Conservation (phyloP, 805 yeast genomes). For the Kazachstania kunashirensis region DNA sequence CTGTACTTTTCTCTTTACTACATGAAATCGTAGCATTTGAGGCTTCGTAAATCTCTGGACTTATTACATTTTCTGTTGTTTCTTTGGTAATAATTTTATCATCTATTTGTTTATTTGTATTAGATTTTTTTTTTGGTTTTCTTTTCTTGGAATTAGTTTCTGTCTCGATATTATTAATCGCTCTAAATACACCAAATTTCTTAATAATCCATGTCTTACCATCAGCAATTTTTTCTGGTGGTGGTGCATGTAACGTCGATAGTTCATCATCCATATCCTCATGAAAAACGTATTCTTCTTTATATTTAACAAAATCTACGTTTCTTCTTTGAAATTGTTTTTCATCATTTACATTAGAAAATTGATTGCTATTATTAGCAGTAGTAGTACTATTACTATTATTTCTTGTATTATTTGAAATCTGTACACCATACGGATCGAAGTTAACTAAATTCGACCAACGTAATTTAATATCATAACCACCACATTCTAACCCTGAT, state of each 20-base stretch:
- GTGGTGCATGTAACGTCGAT: slow-evolving; percentile 36
- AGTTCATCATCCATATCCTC: slow-evolving; percentile 75
- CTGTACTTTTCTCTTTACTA: too few relatives aligned
- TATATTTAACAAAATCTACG: slow-evolving; percentile 66
- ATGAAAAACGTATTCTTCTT: slow-evolving; percentile 65
- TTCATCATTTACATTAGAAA: slow-evolving; percentile 20
- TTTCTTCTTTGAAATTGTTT: slow-evolving; percentile 60
- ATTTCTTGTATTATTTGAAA: slow-evolving; percentile 3
- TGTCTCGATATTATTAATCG: background rate
- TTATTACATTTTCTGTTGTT: background rate
- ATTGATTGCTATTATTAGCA: background rate
- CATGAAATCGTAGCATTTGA: too few relatives aligned
- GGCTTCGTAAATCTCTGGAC: slow-evolving; percentile 1
- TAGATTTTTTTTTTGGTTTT: too few relatives aligned
- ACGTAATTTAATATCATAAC: slow-evolving; percentile 69
- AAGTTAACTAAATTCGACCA: slow-evolving; percentile 56
- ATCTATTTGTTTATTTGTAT: background rate
- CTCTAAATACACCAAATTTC: slow-evolving; percentile 69
- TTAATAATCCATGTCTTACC: slow-evolving; percentile 50
- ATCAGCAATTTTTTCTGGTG: slow-evolving; percentile 32
- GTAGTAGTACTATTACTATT: background rate
- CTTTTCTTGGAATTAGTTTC: background rate
- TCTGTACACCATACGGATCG: slow-evolving; percentile 35
- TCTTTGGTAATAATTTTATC: background rate
- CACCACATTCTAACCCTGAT: slow-evolving; percentile 63